Evolutionary conservation across 306 rosid genomes (phyloP).

Genomic region (Vigna nakashimae): DNA sequence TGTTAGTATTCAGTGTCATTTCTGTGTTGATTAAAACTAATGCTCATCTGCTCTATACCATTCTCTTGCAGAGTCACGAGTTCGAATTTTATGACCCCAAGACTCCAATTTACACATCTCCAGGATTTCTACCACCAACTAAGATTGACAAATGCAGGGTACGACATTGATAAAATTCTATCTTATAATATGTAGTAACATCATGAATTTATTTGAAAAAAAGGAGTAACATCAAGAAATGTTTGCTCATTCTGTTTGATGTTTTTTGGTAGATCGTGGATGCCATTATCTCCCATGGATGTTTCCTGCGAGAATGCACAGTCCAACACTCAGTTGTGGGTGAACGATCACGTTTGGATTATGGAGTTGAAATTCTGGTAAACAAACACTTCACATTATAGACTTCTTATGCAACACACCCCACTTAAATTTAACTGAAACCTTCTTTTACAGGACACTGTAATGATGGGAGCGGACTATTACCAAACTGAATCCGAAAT

Average conservation of each 20-base stretch:
- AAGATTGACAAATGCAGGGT: slow-evolving; percentile 83
- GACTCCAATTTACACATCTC: slow-evolving; percentile 92
- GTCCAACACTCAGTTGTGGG: slow-evolving; percentile 85
- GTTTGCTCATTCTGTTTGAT: slow-evolving; percentile 47
- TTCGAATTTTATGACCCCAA: slow-evolving; percentile 90
- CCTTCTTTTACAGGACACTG: slow-evolving; percentile 64
- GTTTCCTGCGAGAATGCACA: slow-evolving; percentile 82
- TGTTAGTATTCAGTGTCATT: slow-evolving; percentile 9
- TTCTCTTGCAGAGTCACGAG: slow-evolving; percentile 63
- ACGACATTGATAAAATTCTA: slow-evolving; percentile 34
- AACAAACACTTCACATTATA: slow-evolving; percentile 11
- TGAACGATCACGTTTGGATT: slow-evolving; percentile 86
- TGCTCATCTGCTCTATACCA: slow-evolving; percentile 15
- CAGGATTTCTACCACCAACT: slow-evolving; percentile 91
- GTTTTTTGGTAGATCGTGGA: slow-evolving; percentile 69
- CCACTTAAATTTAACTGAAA: slow-evolving; percentile 7
- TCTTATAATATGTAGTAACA: slow-evolving; percentile 13
- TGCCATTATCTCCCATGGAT: slow-evolving; percentile 96
- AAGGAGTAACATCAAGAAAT: slow-evolving; percentile 8
- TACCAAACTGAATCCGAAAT: slow-evolving; percentile 97
- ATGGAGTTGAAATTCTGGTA: slow-evolving; percentile 83
- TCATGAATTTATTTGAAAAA: not conserved
- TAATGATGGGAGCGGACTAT: slow-evolving; percentile 95
- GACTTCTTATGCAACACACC: not conserved
- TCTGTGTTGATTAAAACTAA: slow-evolving; percentile 41